Base-by-base conservation (phyloP, 2,329 filamentous ascomycete species). In the Aspergillus cejpii region DNA sequence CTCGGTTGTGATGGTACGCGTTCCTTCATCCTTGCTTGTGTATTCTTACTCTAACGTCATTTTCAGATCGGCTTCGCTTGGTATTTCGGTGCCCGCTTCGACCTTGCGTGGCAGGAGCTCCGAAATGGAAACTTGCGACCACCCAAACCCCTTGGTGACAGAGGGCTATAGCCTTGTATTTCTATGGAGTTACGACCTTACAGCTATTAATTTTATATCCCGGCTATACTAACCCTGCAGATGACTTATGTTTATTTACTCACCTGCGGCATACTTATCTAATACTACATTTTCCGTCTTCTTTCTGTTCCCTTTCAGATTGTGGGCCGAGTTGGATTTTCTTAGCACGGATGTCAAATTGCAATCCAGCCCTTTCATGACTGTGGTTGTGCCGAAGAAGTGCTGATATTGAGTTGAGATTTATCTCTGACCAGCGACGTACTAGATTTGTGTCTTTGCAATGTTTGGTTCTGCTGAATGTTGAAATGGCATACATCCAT, bases 341-440 rank as follows among this genome's bases (percentile, higher is more conserved):
- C 21, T 55, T 72, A 91, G 90, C 90, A 94, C 87, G 85, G 87
- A 95, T 95, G 89, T 96, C 89, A 95, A 95, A 95, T 95, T 96
- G 82, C 90, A 92, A 91, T 85, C 76, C 80, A 80, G 83, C 82
- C 71, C 66, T 62, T 64, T 57, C 71, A 83, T 95, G 87, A 84
- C 87, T 89, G 81, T 76, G 79, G 81, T 90, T 92, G 90, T 88
- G 90, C 89, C 89, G 87, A 90, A 94, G 88, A 94, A 88, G 88
- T 95, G 89, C 89, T 92, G 80, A 94, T 76, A 92, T 78, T 45
- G 54, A 68, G 12, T n/a, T 44, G 50, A 56, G 44, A 47, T 55
- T 55, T 51, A 45, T 47, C 41, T 34, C 31, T 51, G 26, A 54
- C 60, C 67, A 65, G 61, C 57, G 64, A 68, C 53, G 66, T 70